Evolutionary conservation across 2,329 filamentous ascomycete species (phyloP), one percentile per base, ranked within the genome.

Genomic region (Penicillium sp.): DNA sequence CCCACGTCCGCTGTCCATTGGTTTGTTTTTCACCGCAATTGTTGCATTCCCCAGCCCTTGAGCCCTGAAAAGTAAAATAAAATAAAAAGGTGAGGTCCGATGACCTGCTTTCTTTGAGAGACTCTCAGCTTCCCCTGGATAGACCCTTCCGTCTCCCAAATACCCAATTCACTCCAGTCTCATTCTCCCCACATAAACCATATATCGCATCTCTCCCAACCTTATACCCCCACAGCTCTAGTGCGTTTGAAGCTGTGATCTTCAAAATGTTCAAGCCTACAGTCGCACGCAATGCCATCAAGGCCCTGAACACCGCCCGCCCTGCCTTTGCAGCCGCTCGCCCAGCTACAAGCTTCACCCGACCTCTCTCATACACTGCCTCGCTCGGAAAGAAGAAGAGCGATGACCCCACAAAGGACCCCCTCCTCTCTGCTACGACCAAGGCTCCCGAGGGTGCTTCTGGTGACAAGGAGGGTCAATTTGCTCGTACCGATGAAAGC

Each of bases 401-500:
- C 10, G 53, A 69, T 29, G 65, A 66, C 38, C 52, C 60, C 23
- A 60, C 65, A 49, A 68, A 70, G 6, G 68, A 73, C 36, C 66
- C 66, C 2, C 27, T 67, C 2, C 29, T 65, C 2, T 45, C 65
- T 6, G 67, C 70, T 10, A 74, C 70, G 15, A 70, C 68, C 19
- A 68, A 66, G 19, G 72, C 74, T 10, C 69, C 68, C 0, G 60
- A 65, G 16, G 71, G 67, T 8, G 64, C 69, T 2, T 63, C 70
- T 1, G 69, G 69, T 6, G 68, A 72, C 5, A 80, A 84, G 57
- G 83, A 86, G 70, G 90, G 90, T 53, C 81, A 85, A 59, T 90
- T 88, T 72, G 90, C 91, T 16, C 87, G 90, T 69, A 96, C 91
- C 10, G 90, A 95, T 69, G 84, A 91, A 49, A 85, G 81, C 54